Base-by-base conservation (phyloP, 208 protist species). In the Leishmania amazonensis region DNA sequence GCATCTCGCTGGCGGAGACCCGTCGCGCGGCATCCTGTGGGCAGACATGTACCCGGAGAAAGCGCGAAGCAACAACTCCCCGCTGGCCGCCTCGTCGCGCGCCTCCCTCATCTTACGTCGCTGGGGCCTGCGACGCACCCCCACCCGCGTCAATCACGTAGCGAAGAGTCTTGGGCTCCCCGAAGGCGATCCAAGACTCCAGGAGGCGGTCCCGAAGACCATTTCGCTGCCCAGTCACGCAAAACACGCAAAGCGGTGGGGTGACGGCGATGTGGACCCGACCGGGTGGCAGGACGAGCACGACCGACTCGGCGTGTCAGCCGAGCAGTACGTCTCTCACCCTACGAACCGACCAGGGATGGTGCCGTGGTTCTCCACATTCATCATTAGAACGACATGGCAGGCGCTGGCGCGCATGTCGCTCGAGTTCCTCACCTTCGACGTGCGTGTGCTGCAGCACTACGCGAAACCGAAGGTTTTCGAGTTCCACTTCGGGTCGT, bases 291-390 rank as follows among this genome's bases (percentile, higher is more conserved):
- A 76, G 74, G 82, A 85, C 65, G 51, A 70, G 53, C 38, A 85
- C 53, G 82, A 81, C 65, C 45, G 4, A 51, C 76, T 85, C 9
- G 65, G 38, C 47, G 15, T 57, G n/a, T 19, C 60, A 11, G 71
- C 57, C 38, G 64, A 70, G 19, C 60, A 81, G 28, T 62, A 78
- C 49, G 73, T 80, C 5, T 53, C 85, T 45, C 87, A 94, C 76
- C 94, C 91, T 3, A 68, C 86, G 54, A 95, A 96, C 78, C 80
- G 85, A 9, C 88, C 91, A 1, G 91, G 89, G 19, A 97, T 97
- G 94, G 94, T 97, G 65, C 86, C 92, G 57, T 97, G 94, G 93
- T 97, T 87, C 78, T 95, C 92, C 57, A 95, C 89, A 9, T 95
- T 97, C 67, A 88, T 94, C 76, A 79, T 93, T 19, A 74, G 76